Percentiles rank a stretch among this genome's conserved stretches.
phyloP scores from a whole-genome alignment of 805 yeast species.

The Candida silvatica region DNA sequence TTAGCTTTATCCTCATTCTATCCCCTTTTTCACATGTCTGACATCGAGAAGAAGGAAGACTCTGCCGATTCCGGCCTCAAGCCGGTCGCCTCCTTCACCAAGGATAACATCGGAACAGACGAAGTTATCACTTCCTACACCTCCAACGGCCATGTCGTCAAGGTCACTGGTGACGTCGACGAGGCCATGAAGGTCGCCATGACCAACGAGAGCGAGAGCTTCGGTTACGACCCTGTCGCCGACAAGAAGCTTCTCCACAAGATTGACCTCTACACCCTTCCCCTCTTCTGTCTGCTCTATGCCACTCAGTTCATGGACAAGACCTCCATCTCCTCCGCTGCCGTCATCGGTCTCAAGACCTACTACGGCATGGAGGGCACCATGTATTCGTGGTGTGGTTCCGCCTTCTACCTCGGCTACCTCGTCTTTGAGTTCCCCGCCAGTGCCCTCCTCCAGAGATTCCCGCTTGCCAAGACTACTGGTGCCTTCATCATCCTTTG shows the following conservation, averaged over 20 bases:
- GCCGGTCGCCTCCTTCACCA: conserved; percentile 3
- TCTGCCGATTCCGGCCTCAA: too few species aligned
- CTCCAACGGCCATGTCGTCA: conserved; percentile 1
- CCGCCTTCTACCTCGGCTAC: conserved; percentile 38
- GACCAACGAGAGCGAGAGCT: not conserved
- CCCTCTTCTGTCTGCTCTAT: conserved; percentile 40
- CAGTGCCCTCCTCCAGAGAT: conserved; percentile 33
- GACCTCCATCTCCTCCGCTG: conserved; percentile 41
- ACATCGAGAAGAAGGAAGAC: too few species aligned
- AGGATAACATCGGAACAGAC: conserved; percentile 1
- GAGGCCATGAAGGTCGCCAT: conserved; percentile 3
- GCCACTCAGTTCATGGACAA: conserved; percentile 56
- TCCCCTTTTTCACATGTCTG: too few species aligned
- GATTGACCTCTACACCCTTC: conserved; percentile 41
- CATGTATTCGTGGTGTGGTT: conserved; percentile 34
- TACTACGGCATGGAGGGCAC: conserved; percentile 28
- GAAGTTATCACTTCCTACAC: conserved; percentile 1
- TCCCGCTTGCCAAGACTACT: conserved; percentile 42
- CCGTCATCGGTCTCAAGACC: conserved; percentile 40
- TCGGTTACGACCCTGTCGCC: not conserved
- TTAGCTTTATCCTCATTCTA: too few species aligned
- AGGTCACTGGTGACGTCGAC: conserved; percentile 4
- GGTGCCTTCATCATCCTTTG: conserved; percentile 24
- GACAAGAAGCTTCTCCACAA: conserved; percentile 23
- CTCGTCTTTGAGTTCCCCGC: conserved; percentile 39